These are phyloP conservation scores for Apiotrichum gracile DNA, from an alignment of 1,284 basidiomycete species.

Conservation along the genomic window DNA sequence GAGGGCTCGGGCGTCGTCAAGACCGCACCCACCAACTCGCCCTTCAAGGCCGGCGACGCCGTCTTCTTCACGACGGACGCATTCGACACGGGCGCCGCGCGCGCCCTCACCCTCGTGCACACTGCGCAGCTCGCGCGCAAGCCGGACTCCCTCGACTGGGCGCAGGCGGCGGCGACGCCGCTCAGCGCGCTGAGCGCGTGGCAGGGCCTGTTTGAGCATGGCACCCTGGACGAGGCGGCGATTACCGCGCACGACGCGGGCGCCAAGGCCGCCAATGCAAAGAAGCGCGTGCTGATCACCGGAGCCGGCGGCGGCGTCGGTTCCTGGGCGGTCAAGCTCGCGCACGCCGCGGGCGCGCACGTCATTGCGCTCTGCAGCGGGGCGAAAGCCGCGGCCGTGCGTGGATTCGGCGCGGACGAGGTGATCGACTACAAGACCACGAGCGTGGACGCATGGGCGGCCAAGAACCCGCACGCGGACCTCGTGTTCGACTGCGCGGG, in stretches of 20 bases:
- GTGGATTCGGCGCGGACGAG: constrained; percentile 1
- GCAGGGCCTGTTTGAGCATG: constrained; percentile 12
- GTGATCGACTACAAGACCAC: constrained; percentile 11
- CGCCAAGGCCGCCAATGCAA: not conserved
- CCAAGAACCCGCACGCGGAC: not conserved
- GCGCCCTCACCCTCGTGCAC: constrained; percentile 1
- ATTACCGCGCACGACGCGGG: not conserved
- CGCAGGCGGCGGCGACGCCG: constrained; percentile 7
- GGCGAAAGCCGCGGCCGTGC: not conserved
- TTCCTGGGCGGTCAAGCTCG: constrained; percentile 8
- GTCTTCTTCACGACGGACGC: constrained; percentile 8
- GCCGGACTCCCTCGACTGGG: constrained; percentile 2
- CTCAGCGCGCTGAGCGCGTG: constrained; percentile 11
- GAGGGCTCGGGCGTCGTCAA: constrained; percentile 11
- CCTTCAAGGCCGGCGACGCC: not conserved
- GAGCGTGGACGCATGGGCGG: too few species aligned
- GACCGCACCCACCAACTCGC: not conserved
- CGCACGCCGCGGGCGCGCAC: not conserved
- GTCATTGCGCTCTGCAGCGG: not conserved
- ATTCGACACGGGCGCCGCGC: not conserved
- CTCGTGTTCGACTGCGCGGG: constrained; percentile 9
- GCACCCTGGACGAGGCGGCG: not conserved
- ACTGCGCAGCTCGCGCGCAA: not conserved
- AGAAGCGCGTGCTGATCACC: constrained; percentile 5
- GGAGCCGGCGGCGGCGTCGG: constrained; percentile 9